A percentile compares a stretch with the other conserved stretches of the same genome.
phyloP scores from a whole-genome alignment of 179 eudicot genomes.

The Amaranthus tricolor region DNA sequence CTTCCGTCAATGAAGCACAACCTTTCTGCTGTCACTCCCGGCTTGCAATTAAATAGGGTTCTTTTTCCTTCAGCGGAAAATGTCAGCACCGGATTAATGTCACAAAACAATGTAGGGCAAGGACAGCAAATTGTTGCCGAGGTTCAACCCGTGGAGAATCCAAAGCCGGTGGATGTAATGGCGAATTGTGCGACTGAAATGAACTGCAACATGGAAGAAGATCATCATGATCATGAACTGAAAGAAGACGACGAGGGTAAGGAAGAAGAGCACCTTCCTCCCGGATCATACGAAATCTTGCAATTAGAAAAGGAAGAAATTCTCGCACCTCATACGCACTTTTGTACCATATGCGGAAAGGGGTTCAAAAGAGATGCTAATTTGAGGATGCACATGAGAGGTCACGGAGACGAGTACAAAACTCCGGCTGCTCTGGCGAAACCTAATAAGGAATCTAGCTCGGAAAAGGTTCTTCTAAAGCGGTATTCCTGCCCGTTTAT shows the following conservation, averaged over 20 bases:
- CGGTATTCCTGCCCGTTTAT: slow-evolving; percentile 85
- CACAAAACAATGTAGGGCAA: slow-evolving; percentile 27
- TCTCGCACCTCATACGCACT: slow-evolving; percentile 96
- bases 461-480: slow-evolving; percentile 65
- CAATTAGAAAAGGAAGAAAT: slow-evolving; percentile 95
- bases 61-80: slow-evolving; percentile 26
- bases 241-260: slow-evolving; percentile 84
- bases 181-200: slow-evolving; percentile 34
- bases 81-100: slow-evolving; percentile 16
- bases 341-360: slow-evolving; percentile 89
- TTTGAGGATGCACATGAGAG: slow-evolving; percentile 97
- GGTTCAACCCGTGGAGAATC: slow-evolving; percentile 43
- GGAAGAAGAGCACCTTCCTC: slow-evolving; percentile 88
- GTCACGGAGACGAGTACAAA: slow-evolving; percentile 97
- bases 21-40: slow-evolving; percentile 40
- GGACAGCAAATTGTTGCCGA: slow-evolving; percentile 29
- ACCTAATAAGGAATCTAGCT: slow-evolving; percentile 65
- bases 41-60: slow-evolving; percentile 37
- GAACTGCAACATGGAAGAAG: slow-evolving; percentile 46
- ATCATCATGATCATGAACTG: slow-evolving; percentile 75
- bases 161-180: slow-evolving; percentile 39
- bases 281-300: slow-evolving; percentile 83
- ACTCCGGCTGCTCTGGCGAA: slow-evolving; percentile 93
- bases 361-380: slow-evolving; percentile 97
- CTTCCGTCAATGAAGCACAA: slow-evolving; percentile 64